These are phyloP conservation scores for Microstegium vimineum DNA, from an alignment of 176 grass and related monocot species.

Conservation along the genomic window DNA sequence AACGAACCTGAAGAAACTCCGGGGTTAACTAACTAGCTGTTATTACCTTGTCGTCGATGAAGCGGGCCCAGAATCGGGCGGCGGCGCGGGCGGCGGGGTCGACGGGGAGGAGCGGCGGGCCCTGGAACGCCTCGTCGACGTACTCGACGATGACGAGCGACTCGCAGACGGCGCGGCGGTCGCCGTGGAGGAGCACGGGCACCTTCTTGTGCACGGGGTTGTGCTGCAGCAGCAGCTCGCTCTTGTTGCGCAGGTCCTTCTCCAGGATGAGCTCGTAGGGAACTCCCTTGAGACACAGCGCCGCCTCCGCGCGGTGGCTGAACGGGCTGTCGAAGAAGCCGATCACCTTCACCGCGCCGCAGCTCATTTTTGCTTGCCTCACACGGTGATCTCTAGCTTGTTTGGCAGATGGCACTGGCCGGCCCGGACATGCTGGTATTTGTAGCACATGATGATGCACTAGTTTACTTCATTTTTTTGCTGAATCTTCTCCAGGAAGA, in stretches of 20 bases:
- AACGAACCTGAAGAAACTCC: neutral
- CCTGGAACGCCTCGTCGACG: slow-evolving; percentile 29
- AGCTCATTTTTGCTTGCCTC: neutral
- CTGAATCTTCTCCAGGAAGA: neutral
- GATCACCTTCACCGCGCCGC: slow-evolving; percentile 32
- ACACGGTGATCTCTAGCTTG: neutral
- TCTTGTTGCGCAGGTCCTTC: slow-evolving; percentile 40
- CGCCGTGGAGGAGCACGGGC: slow-evolving; percentile 42
- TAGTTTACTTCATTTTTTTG: too few species aligned
- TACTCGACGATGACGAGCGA: slow-evolving; percentile 44
- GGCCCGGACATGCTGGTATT: too few species aligned
- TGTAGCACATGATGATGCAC: neutral
- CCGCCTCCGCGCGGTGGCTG: slow-evolving; percentile 31
- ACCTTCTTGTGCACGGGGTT: slow-evolving; percentile 43
- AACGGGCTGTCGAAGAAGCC: slow-evolving; percentile 34
- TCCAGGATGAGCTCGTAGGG: slow-evolving; percentile 40
- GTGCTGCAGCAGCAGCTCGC: slow-evolving; percentile 31
- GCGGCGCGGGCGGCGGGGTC: slow-evolving; percentile 24
- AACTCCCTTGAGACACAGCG: slow-evolving; percentile 38
- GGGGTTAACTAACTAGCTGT: neutral
- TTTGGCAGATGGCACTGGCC: neutral
- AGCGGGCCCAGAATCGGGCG: slow-evolving; percentile 43
- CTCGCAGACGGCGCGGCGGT: slow-evolving; percentile 13
- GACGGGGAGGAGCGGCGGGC: slow-evolving; percentile 12
- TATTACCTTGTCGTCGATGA: slow-evolving; percentile 4